Percentiles rank a stretch among this genome's conserved stretches.
Conservation (phyloP, 306 rosid genomes). For the Styphnolobium japonicum region DNA sequence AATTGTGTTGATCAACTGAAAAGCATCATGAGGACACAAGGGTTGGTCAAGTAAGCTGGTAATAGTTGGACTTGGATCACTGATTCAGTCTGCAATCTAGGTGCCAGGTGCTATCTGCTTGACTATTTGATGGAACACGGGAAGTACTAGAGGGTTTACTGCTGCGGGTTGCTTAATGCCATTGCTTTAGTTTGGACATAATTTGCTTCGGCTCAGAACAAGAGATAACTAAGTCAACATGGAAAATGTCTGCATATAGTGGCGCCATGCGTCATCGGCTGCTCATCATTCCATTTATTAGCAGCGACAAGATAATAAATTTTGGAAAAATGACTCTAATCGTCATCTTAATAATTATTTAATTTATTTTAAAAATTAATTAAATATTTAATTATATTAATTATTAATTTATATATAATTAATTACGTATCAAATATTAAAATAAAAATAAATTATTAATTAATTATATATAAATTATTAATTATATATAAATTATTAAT, state of each 20-base stretch:
- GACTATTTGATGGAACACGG: not conserved
- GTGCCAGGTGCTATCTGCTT: not conserved
- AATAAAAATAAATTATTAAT: no score
- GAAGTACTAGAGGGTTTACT: not conserved
- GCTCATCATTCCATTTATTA: not conserved
- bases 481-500: no score
- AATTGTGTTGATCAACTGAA: conserved; percentile 38
- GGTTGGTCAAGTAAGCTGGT: conserved; percentile 41
- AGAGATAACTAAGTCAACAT: not conserved
- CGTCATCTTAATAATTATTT: no score
- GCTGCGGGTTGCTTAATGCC: not conserved
- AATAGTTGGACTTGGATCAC: conserved; percentile 34
- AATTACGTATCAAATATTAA: no score
- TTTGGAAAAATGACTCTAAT: no score
- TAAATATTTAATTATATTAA: no score
- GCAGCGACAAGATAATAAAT: not conserved
- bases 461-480: no score
- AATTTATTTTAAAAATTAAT: no score
- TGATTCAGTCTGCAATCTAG: not conserved
- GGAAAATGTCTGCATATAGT: not conserved
- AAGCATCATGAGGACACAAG: conserved; percentile 32
- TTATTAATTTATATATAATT: no score
- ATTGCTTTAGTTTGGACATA: not conserved
- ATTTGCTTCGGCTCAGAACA: not conserved
- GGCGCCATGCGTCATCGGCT: not conserved